Evolutionary conservation across 2,329 filamentous ascomycete genomes (phyloP).

Genomic region (Hypoxylon sp.): DNA sequence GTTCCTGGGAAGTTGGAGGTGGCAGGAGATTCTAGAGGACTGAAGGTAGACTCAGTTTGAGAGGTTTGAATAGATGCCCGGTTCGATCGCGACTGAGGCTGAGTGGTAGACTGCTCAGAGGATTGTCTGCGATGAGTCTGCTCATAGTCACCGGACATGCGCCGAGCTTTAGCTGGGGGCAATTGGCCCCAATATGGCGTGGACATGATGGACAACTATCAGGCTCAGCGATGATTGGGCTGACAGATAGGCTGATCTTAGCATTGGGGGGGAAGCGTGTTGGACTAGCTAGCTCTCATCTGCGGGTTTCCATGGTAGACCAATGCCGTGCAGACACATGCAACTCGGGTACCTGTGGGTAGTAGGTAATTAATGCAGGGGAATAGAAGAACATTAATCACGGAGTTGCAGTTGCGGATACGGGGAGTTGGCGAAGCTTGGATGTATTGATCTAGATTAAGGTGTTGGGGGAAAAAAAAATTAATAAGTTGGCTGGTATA

Average conservation of each 20-base stretch:
- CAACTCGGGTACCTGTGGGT: conserved; percentile 49
- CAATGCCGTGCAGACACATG: conserved; percentile 65
- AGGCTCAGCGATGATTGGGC: conserved; percentile 46
- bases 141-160: conserved; percentile 57
- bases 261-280: conserved; percentile 35
- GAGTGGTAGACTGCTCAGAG: conserved; percentile 55
- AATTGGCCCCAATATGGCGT: conserved; percentile 72
- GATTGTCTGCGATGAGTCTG: conserved; percentile 55
- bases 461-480: conserved; percentile 26
- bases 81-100: conserved; percentile 63
- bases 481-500: conserved; percentile 42
- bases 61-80: conserved; percentile 70
- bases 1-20: conserved; percentile 65
- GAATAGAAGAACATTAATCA: conserved; percentile 28
- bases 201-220: conserved; percentile 59
- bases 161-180: conserved; percentile 65
- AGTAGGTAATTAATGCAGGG: conserved; percentile 48
- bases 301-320: conserved; percentile 53
- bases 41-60: conserved; percentile 71
- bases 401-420: conserved; percentile 29
- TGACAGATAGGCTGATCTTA: conserved; percentile 47
- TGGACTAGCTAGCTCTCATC: conserved; percentile 45
- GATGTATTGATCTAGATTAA: conserved; percentile 35
- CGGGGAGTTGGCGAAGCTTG: conserved; percentile 26
- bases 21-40: conserved; percentile 70